Evolutionary conservation across 2,329 filamentous ascomycete genomes (phyloP).

Genomic region (Botrytis hyacinthi): DNA sequence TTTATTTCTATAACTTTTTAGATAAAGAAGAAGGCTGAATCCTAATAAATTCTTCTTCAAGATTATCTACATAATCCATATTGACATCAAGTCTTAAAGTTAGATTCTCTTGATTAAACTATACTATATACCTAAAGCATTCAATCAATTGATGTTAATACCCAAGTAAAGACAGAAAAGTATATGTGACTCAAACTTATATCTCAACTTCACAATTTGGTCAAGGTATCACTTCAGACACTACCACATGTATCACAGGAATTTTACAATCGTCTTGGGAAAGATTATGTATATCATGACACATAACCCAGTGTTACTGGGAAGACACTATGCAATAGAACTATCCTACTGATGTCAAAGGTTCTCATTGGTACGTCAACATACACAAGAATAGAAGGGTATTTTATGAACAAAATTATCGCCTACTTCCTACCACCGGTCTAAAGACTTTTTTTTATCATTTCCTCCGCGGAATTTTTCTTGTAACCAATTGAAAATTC

Average conservation of each 20-base stretch:
- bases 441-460: background rate
- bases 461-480: background rate
- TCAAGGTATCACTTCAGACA: background rate
- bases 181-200: background rate
- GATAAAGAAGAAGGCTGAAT: too few species aligned
- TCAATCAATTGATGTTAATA: too few species aligned
- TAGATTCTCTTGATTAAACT: too few species aligned
- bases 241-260: background rate
- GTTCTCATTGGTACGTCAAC: background rate
- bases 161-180: too few species aligned
- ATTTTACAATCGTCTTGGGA: background rate
- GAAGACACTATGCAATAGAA: background rate
- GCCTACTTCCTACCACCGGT: background rate
- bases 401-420: background rate
- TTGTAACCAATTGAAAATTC: conserved; percentile 3
- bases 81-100: too few species aligned
- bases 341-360: conserved; percentile 1
- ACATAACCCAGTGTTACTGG: background rate
- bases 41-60: too few species aligned
- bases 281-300: background rate
- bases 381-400: conserved; percentile 4
- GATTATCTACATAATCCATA: too few species aligned
- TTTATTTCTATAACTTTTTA: too few species aligned
- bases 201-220: background rate
- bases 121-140: too few species aligned